Evolutionary conservation across 805 yeast genomes (phyloP), one percentile per base, ranked within the genome.

Genomic region (Teunomyces aglyptinius): DNA sequence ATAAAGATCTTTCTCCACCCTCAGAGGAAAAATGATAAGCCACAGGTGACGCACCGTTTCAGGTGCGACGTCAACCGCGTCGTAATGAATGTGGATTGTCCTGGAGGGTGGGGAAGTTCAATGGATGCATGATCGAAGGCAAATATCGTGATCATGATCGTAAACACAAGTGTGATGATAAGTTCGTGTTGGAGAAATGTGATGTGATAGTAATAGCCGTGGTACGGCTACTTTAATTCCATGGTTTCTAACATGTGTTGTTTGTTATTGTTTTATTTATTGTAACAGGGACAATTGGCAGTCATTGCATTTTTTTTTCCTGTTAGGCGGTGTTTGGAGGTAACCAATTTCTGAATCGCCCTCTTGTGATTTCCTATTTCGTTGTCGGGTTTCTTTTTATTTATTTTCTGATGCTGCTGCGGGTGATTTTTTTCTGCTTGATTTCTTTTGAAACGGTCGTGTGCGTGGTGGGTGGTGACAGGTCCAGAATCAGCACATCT

Each of bases 381-480:
- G 22, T 12, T 36, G 28, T 6, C 11, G 38, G 27, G 11, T 20
- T 36, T 36, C 39, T 36, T 36, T 36, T 36, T 33, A 20, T 36
- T 36, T 36, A 20, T 22, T 36, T 19, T 36, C 24, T 36, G 15
- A 26, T 12, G n/a, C 5, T 19, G 12, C 12, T 19, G 28, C 12
- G 24, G 27, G 15, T 36, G 24, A 19, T 35, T 35, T 20, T 20
- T 36, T 36, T 36, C 10, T 20, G 27, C 11, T 12, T 19, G 15
- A 36, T 36, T 36, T 36, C 39, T 36, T 36, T 36, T 36, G 39
- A 36, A 36, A 36, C 39, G 27, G 39, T 19, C 28, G 24, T 36
- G 39, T 36, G 39, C 39, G 6, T 12, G 4, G 26, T 24, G 33
- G 33, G 15, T 19, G 28, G 19, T 20, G 28, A 36, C 28, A 20